Percentiles rank a stretch among this genome's conserved stretches.
Conservation (phyloP, 345 rosid species). For the Corchorus capsularis region DNA sequence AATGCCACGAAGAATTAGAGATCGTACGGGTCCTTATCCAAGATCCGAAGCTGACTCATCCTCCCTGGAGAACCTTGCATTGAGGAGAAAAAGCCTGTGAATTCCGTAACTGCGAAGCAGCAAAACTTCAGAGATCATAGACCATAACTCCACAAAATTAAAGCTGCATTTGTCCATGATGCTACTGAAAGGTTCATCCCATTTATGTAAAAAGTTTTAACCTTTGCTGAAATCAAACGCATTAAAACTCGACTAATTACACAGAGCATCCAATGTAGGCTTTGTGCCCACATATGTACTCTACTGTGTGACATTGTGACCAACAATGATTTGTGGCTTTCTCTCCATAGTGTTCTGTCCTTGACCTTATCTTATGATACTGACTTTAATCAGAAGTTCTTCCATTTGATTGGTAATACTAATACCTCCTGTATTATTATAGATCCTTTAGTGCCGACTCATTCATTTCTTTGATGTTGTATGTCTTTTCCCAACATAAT, state of each 20-base stretch:
- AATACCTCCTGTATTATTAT: background rate
- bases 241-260: constrained; percentile 1
- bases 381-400: background rate
- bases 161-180: background rate
- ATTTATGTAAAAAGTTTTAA: background rate
- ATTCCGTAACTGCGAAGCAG: background rate
- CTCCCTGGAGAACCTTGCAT: background rate
- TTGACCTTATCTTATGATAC: constrained; percentile 6
- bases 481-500: constrained; percentile 5
- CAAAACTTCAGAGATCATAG: background rate
- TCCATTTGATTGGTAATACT: background rate
- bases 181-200: background rate
- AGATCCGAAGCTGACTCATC: background rate
- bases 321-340: constrained; percentile 13
- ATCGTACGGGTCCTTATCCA: background rate
- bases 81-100: background rate
- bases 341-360: background rate
- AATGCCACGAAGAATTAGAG: constrained; percentile 31
- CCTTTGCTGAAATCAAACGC: background rate
- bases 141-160: no score
- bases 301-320: background rate
- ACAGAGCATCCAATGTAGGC: constrained; percentile 3
- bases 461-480: background rate
- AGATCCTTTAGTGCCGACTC: background rate
- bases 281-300: constrained; percentile 3